These are phyloP conservation scores for Aspergillus indologenus DNA, from an alignment of 495 filamentous ascomycete genomes.

Conservation along the genomic window DNA sequence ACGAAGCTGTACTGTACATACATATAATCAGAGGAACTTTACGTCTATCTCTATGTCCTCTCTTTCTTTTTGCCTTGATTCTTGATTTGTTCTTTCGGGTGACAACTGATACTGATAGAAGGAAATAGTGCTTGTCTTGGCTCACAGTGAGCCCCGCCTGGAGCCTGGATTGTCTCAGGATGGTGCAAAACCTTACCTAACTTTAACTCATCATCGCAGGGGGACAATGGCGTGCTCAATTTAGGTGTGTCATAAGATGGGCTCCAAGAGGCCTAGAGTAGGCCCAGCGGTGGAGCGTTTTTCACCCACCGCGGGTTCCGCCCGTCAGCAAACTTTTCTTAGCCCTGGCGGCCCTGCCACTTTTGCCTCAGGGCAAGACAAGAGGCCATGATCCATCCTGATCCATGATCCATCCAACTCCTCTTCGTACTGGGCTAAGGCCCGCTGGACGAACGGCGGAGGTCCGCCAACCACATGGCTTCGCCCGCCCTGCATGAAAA, in stretches of 20 bases:
- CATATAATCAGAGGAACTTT: slow-evolving; percentile 18
- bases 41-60: too few relatives aligned
- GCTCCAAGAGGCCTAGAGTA: not conserved
- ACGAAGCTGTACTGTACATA: slow-evolving; percentile 29
- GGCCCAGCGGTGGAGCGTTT: slow-evolving; percentile 15
- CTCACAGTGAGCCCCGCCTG: not conserved
- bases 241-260: slow-evolving; percentile 46
- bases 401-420: too few relatives aligned
- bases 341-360: too few relatives aligned
- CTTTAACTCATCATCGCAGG: slow-evolving; percentile 2
- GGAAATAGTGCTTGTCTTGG: not conserved
- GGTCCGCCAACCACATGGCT: not conserved
- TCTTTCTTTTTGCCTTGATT: slow-evolving; percentile 3
- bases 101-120: too few relatives aligned
- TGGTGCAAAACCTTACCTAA: slow-evolving; percentile 2
- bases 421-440: not conserved
- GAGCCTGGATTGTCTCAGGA: not conserved
- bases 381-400: too few relatives aligned
- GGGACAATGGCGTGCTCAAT: slow-evolving; percentile 41
- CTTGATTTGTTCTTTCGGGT: not conserved
- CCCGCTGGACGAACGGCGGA: not conserved
- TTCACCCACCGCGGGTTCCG: slow-evolving; percentile 8
- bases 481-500: not conserved
- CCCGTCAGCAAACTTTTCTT: slow-evolving; percentile 1
- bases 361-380: not conserved